phyloP scores from a whole-genome alignment of 1,284 basidiomycete genomes.

The Moesziomyces parantarcticus region DNA sequence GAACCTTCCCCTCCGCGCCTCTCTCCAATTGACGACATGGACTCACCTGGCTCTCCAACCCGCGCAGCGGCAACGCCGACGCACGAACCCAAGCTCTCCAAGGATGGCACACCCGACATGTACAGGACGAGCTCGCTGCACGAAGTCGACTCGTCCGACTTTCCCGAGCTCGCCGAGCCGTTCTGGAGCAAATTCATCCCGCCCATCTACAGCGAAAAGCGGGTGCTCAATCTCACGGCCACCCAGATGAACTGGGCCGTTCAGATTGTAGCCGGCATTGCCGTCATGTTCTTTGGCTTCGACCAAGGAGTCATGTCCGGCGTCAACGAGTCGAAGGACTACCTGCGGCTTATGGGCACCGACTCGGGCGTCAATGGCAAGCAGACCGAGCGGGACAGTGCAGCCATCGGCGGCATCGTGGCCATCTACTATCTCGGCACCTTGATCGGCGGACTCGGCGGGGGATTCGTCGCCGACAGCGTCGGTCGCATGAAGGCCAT shows the following conservation, averaged over 20 bases:
- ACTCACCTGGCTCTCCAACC: constrained; percentile 19
- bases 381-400: constrained; percentile 17
- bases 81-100: constrained; percentile 16
- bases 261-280: constrained; percentile 28
- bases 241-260: constrained; percentile 42
- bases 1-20: background rate
- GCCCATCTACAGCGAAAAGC: constrained; percentile 26
- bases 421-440: constrained; percentile 31
- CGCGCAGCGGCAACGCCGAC: constrained; percentile 11
- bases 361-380: constrained; percentile 24
- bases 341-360: constrained; percentile 30
- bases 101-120: constrained; percentile 2
- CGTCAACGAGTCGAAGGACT: constrained; percentile 34
- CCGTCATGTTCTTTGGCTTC: constrained; percentile 34
- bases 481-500: constrained; percentile 32
- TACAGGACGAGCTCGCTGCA: constrained; percentile 11
- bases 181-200: constrained; percentile 29
- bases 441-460: constrained; percentile 24
- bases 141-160: constrained; percentile 11
- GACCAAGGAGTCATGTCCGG: constrained; percentile 35
- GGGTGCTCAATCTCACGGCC: constrained; percentile 18
- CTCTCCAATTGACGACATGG: constrained; percentile 8
- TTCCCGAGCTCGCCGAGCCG: constrained; percentile 23
- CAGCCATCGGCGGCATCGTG: constrained; percentile 21
- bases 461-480: constrained; percentile 26